phyloP scores from a whole-genome alignment of 257 asterid genomes.

The Gentiana straminea region DNA sequence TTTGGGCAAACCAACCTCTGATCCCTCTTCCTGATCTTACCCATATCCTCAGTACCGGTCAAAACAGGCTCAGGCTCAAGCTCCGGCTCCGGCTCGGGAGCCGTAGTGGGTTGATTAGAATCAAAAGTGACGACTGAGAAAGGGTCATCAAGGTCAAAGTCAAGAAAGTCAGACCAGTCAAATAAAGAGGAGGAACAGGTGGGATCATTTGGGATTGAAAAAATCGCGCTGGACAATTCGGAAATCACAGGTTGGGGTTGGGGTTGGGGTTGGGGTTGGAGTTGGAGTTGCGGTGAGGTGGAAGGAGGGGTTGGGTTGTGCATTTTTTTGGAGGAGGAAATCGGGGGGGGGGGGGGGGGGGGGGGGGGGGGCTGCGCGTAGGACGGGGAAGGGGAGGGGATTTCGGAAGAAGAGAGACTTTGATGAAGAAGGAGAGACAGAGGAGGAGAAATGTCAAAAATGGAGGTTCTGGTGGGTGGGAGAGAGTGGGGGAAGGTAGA shows the following conservation, averaged over 20 bases:
- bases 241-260: slow-evolving; percentile 5
- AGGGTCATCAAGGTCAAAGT: slow-evolving; percentile 45
- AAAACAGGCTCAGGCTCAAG: background rate
- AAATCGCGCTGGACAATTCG: slow-evolving; percentile 18
- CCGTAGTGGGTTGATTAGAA: slow-evolving; percentile 3
- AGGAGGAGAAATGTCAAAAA: slow-evolving; percentile 1
- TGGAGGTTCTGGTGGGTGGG: background rate
- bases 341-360: slow-evolving; percentile 7
- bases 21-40: slow-evolving; percentile 69
- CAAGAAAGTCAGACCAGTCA: slow-evolving; percentile 71
- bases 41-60: slow-evolving; percentile 9
- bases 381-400: background rate
- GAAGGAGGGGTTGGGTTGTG: slow-evolving; percentile 13
- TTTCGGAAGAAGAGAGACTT: background rate
- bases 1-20: slow-evolving; percentile 79
- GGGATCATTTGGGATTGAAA: slow-evolving; percentile 24
- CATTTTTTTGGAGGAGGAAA: slow-evolving; percentile 5
- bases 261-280: background rate
- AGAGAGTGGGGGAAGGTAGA: slow-evolving; percentile 9
- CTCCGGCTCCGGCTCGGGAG: background rate
- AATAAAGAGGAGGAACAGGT: slow-evolving; percentile 33
- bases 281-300: slow-evolving; percentile 2
- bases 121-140: slow-evolving; percentile 20
- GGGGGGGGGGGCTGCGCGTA: slow-evolving; percentile 11
- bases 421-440: slow-evolving; percentile 1